phyloP scores from a whole-genome alignment of 1,139 yeast species.

The Taphrina wiesneri region DNA sequence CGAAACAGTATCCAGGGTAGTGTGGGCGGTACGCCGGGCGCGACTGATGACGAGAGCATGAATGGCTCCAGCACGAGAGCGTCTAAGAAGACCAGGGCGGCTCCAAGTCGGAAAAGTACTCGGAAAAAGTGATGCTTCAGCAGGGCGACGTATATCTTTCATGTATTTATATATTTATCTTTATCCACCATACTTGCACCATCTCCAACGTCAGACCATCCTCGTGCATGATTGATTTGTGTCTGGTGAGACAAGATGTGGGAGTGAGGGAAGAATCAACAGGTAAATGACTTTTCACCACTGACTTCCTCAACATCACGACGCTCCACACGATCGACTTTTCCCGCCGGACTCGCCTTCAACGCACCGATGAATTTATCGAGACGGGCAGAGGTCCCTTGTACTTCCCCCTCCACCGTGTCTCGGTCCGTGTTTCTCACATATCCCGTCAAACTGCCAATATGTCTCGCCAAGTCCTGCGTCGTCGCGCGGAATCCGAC shows the following conservation, averaged over 20 bases:
- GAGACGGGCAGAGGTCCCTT: neutral
- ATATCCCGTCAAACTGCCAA: conserved; percentile 18
- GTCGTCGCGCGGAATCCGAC: conserved; percentile 31
- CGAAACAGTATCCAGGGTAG: neutral
- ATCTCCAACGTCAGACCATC: neutral
- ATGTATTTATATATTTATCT: neutral
- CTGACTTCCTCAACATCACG: neutral
- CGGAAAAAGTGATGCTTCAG: neutral
- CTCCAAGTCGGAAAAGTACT: conserved; percentile 16
- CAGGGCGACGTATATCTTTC: neutral
- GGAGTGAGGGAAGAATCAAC: neutral
- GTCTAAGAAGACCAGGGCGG: neutral
- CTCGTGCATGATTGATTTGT: too few relatives aligned
- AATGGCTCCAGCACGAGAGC: neutral
- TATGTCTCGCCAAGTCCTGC: conserved; percentile 1
- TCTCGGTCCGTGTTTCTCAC: conserved; percentile 24
- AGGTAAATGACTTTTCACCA: conserved; percentile 3
- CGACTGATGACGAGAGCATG: conserved; percentile 11
- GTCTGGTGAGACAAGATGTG: neutral
- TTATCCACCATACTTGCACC: too few relatives aligned
- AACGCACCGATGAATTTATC: conserved; percentile 10
- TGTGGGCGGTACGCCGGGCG: conserved; percentile 3
- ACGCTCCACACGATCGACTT: conserved; percentile 13
- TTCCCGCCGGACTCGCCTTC: conserved; percentile 19
- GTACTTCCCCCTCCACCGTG: conserved; percentile 31